Evolutionary conservation across 1,284 basidiomycete species (phyloP).

Genomic region (Anthracocystis setariae): DNA sequence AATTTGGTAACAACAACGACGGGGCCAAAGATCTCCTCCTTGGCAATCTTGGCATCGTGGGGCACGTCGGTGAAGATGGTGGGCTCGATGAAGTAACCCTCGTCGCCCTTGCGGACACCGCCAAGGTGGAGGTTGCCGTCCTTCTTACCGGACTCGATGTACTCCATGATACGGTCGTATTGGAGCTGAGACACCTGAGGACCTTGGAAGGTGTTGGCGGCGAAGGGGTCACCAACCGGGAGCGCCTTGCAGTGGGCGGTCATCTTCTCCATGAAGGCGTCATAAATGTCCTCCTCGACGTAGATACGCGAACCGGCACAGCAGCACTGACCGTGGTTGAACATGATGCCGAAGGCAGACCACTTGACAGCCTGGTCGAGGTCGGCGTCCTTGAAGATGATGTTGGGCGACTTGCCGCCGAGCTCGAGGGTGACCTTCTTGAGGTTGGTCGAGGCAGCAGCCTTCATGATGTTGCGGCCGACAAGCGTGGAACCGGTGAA

Average conservation of each 20-base stretch:
- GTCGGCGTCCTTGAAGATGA: slow-evolving; percentile 76
- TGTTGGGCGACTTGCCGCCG: slow-evolving; percentile 85
- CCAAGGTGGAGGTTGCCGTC: slow-evolving; percentile 80
- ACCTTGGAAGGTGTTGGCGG: slow-evolving; percentile 77
- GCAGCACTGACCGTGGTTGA: slow-evolving; percentile 74
- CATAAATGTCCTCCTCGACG: slow-evolving; percentile 75
- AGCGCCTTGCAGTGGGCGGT: slow-evolving; percentile 72
- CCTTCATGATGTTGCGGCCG: slow-evolving; percentile 78
- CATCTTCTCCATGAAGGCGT: slow-evolving; percentile 75
- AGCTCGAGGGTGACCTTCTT: slow-evolving; percentile 85
- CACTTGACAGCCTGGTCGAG: slow-evolving; percentile 70
- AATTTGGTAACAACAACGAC: slow-evolving; percentile 74
- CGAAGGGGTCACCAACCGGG: slow-evolving; percentile 84
- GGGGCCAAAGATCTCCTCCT: slow-evolving; percentile 81
- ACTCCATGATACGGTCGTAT: slow-evolving; percentile 88
- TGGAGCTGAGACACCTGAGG: slow-evolving; percentile 84
- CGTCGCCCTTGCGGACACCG: slow-evolving; percentile 74
- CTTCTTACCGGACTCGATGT: slow-evolving; percentile 84
- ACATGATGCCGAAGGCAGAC: slow-evolving; percentile 81
- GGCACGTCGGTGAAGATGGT: slow-evolving; percentile 75
- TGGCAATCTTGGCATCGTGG: slow-evolving; percentile 74
- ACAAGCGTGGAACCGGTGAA: slow-evolving; percentile 76
- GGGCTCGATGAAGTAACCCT: slow-evolving; percentile 72
- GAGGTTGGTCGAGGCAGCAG: slow-evolving; percentile 84
- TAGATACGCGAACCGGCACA: slow-evolving; percentile 80